A percentile compares a stretch with the other conserved stretches of the same genome.
Evolutionary conservation across 257 asterid genomes (phyloP).

Genomic region (Salvia hispanica): DNA sequence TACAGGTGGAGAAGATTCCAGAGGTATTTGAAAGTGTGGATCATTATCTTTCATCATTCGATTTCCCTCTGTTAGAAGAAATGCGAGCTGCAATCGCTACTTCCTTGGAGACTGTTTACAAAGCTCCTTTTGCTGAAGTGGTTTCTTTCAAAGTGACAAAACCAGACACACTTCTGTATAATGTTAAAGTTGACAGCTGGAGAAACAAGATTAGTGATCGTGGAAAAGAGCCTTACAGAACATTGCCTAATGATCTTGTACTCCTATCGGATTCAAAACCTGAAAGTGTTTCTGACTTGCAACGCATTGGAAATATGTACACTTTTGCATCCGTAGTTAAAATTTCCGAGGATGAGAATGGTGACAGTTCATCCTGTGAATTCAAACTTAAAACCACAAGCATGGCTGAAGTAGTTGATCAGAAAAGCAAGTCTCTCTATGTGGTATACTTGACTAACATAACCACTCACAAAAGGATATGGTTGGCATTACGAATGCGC

Average conservation of each 20-base stretch:
- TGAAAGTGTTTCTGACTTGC: constrained; percentile 41
- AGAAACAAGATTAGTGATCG: constrained; percentile 34
- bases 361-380: constrained; percentile 16
- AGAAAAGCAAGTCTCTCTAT: constrained; percentile 26
- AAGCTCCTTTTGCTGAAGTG: constrained; percentile 57
- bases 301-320: constrained; percentile 29
- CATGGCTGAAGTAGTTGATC: constrained; percentile 15
- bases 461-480: constrained; percentile 43
- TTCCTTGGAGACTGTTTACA: constrained; percentile 37
- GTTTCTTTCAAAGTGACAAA: constrained; percentile 9
- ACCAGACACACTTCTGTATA: not conserved
- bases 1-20: constrained; percentile 57
- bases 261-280: constrained; percentile 45
- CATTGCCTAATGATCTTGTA: constrained; percentile 55
- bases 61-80: constrained; percentile 58
- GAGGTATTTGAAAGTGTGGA: constrained; percentile 40
- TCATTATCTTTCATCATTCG: constrained; percentile 45
- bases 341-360: constrained; percentile 32
- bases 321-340: constrained; percentile 47
- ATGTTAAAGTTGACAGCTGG: constrained; percentile 43
- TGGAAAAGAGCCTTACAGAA: constrained; percentile 47
- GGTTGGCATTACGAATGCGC: constrained; percentile 47
- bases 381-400: constrained; percentile 36
- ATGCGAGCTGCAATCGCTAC: constrained; percentile 51
- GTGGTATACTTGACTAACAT: constrained; percentile 49